A percentile compares a stretch with the other conserved stretches of the same genome.
These are phyloP conservation scores for Amaranthus hypochondriacus DNA, from an alignment of 148 eudicot species.

Conservation along the genomic window DNA sequence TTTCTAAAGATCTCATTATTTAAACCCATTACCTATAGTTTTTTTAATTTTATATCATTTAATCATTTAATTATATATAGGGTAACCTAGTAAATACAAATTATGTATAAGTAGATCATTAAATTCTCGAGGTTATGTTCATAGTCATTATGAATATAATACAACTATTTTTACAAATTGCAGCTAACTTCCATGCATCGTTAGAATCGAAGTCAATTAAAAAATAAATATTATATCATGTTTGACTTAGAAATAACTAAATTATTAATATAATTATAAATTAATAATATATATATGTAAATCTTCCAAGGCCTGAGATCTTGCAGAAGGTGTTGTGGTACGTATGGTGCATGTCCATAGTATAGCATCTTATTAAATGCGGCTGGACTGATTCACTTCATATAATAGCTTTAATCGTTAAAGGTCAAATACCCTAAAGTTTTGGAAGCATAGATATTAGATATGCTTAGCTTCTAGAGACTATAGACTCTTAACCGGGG, in stretches of 20 bases:
- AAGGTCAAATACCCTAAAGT: too few relatives aligned
- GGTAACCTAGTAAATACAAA: neutral
- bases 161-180: slow-evolving; percentile 9
- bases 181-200: neutral
- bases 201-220: neutral
- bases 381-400: too few relatives aligned
- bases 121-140: slow-evolving; percentile 4
- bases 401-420: too few relatives aligned
- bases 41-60: too few relatives aligned
- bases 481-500: too few relatives aligned
- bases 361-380: neutral
- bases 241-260: neutral
- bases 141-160: neutral
- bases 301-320: neutral
- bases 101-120: neutral
- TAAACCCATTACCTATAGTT: too few relatives aligned
- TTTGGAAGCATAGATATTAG: too few relatives aligned
- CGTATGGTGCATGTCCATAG: neutral
- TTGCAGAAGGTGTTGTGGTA: neutral
- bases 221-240: neutral
- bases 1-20: too few relatives aligned
- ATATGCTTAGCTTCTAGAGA: too few relatives aligned
- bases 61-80: neutral
- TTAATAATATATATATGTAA: neutral
- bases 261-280: neutral